These are phyloP conservation scores for Trichocomaceae sp. DNA, from an alignment of 2,329 filamentous ascomycete species.

Conservation along the genomic window DNA sequence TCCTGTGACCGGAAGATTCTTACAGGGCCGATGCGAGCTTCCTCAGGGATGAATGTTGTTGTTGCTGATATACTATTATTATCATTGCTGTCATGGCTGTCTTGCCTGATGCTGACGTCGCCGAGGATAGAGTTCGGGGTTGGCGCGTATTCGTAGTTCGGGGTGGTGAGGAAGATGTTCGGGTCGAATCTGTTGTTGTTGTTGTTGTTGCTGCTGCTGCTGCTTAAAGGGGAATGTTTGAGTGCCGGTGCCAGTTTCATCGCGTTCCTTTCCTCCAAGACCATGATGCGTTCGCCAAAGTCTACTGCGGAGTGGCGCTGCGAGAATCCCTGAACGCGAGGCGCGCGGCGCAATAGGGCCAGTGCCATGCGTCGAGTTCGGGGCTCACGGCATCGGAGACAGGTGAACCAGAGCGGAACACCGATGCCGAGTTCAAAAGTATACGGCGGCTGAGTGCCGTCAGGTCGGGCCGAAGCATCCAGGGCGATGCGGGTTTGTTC, in stretches of 20 bases:
- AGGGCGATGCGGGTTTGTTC: slow-evolving; percentile 13
- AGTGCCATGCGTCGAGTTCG: slow-evolving; percentile 24
- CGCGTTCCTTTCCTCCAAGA: slow-evolving; percentile 24
- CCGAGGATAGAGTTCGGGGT: background rate
- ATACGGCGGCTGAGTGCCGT: slow-evolving; percentile 25
- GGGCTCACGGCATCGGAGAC: slow-evolving; percentile 29
- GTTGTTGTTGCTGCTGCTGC: background rate
- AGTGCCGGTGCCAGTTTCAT: slow-evolving; percentile 7
- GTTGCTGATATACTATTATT: background rate
- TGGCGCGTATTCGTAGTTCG: background rate
- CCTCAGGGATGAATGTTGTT: slow-evolving; percentile 18
- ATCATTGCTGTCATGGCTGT: background rate
- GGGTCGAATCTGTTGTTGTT: background rate
- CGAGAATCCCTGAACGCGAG: slow-evolving; percentile 25
- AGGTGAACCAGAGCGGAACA: slow-evolving; percentile 27
- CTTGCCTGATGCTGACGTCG: background rate
- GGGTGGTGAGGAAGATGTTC: background rate
- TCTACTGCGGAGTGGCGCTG: slow-evolving; percentile 15
- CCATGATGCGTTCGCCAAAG: slow-evolving; percentile 22
- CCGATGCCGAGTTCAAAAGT: slow-evolving; percentile 28
- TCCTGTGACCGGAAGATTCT: slow-evolving; percentile 20
- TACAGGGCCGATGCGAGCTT: slow-evolving; percentile 23
- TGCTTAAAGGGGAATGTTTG: no score
- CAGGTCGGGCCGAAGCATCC: slow-evolving; percentile 14
- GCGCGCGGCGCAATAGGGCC: slow-evolving; percentile 20